A percentile compares a stretch with the other conserved stretches of the same genome.
Evolutionary conservation across 2,329 filamentous ascomycete genomes (phyloP).

Genomic region (Aspergillus latus): DNA sequence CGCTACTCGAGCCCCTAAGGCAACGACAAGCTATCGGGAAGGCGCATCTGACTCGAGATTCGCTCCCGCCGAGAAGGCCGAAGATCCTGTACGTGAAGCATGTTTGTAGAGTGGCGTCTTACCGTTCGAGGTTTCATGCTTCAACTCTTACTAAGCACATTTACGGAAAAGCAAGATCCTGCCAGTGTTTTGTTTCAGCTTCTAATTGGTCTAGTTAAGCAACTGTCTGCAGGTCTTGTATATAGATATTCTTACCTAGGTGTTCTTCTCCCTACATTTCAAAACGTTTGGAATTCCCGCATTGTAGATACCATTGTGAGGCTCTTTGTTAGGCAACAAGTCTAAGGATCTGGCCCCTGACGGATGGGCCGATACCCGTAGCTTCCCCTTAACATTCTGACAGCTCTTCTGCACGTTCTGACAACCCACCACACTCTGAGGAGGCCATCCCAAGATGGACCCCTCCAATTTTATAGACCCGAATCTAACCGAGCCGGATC

Average conservation of each 20-base stretch:
- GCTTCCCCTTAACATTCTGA: neutral
- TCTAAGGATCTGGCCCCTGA: neutral
- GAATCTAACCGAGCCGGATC: constrained; percentile 40
- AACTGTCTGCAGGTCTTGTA: neutral
- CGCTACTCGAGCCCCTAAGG: too few species aligned
- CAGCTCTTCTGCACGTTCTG: neutral
- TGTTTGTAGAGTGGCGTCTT: too few species aligned
- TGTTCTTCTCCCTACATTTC: neutral
- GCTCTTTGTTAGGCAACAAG: neutral
- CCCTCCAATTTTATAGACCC: constrained; percentile 33
- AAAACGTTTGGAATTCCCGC: too few species aligned
- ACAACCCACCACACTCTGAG: neutral
- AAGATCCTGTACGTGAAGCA: too few species aligned
- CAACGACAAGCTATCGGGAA: too few species aligned
- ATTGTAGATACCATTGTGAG: neutral
- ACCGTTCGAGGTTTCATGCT: neutral
- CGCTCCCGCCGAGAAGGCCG: too few species aligned
- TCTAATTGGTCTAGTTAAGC: neutral
- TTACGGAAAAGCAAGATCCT: neutral
- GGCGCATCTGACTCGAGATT: too few species aligned
- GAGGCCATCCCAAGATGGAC: constrained; percentile 25
- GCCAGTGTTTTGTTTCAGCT: neutral
- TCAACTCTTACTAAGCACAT: neutral
- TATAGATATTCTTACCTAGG: neutral
- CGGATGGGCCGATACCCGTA: neutral